Evolutionary conservation across 352 stramenopile genomes (phyloP).

Genomic region (Aphanomyces invadans): DNA sequence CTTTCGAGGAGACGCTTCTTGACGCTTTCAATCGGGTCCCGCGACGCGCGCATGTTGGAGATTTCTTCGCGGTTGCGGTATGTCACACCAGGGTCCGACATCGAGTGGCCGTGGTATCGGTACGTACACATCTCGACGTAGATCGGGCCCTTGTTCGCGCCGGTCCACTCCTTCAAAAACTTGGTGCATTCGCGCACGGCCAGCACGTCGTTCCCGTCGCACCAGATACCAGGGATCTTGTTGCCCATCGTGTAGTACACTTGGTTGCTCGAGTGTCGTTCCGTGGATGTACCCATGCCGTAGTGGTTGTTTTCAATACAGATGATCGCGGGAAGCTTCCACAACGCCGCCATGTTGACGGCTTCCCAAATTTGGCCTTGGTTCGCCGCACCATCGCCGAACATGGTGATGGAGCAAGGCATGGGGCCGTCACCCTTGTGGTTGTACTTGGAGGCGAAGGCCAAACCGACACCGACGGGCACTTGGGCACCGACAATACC

Average conservation of each 20-base stretch:
- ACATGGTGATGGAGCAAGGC: constrained; percentile 95
- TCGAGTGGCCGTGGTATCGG: constrained; percentile 99
- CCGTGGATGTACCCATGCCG: constrained; percentile 98
- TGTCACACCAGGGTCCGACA: constrained; percentile 99
- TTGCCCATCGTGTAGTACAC: constrained; percentile 99
- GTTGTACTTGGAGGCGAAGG: constrained; percentile 99
- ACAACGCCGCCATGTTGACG: constrained; percentile 97
- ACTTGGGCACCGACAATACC: constrained; percentile 99
- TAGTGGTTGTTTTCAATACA: constrained; percentile 99
- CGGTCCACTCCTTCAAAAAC: constrained; percentile 95
- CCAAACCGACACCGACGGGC: constrained; percentile 95
- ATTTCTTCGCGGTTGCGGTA: constrained; percentile 99
- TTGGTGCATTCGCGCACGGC: constrained; percentile 94
- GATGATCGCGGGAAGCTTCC: constrained; percentile 99
- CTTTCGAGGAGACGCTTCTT: constrained; percentile 97
- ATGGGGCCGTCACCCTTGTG: constrained; percentile 83
- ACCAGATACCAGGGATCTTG: constrained; percentile 98
- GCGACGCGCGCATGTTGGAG: constrained; percentile 95
- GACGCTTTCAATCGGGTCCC: constrained; percentile 98
- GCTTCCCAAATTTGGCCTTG: constrained; percentile 98
- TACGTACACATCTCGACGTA: constrained; percentile 99
- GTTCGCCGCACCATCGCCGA: constrained; percentile 98
- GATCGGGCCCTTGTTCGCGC: constrained; percentile 96
- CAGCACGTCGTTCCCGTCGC: constrained; percentile 99
- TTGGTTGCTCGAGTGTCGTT: constrained; percentile 94